A percentile compares a stretch with the other conserved stretches of the same genome.
These are phyloP conservation scores for Metschnikowia sp. DNA, from an alignment of 805 yeast genomes.

Conservation along the genomic window DNA sequence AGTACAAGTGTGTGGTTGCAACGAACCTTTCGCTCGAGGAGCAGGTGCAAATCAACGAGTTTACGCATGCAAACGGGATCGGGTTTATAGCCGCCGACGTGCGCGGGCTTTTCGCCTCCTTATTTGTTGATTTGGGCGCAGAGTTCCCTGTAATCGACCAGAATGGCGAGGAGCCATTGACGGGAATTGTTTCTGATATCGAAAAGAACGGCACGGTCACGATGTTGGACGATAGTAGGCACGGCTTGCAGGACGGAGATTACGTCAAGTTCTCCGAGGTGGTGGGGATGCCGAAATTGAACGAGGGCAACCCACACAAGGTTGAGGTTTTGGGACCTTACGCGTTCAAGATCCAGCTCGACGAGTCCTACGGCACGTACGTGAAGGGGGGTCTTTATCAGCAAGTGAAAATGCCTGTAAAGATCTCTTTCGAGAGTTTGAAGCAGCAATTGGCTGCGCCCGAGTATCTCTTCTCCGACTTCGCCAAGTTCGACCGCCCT, in stretches of 20 bases:
- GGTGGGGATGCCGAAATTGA: conserved; percentile 70
- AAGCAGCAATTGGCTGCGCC: conserved; percentile 68
- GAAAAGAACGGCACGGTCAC: conserved; percentile 90
- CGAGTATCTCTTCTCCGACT: conserved; percentile 78
- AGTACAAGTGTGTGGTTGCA: conserved; percentile 80
- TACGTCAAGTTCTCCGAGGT: conserved; percentile 84
- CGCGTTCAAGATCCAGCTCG: conserved; percentile 73
- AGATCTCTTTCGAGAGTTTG: conserved; percentile 60
- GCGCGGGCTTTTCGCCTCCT: conserved; percentile 83
- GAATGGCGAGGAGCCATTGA: conserved; percentile 87
- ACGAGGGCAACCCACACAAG: conserved; percentile 70
- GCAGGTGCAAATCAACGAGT: conserved; percentile 69
- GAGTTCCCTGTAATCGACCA: conserved; percentile 76
- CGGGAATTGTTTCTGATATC: conserved; percentile 87
- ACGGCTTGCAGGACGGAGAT: conserved; percentile 90
- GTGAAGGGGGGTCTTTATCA: conserved; percentile 85
- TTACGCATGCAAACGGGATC: conserved; percentile 70
- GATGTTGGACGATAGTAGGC: conserved; percentile 87
- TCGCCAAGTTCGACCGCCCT: conserved; percentile 91
- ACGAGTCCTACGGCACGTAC: conserved; percentile 58
- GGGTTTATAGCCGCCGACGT: conserved; percentile 80
- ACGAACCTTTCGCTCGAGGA: conserved; percentile 70
- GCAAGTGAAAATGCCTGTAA: conserved; percentile 82
- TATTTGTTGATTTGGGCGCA: conserved; percentile 88
- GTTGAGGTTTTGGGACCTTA: conserved; percentile 92